Base-by-base conservation (phyloP, 306 rosid species). In the Prunus kanzakura region DNA sequence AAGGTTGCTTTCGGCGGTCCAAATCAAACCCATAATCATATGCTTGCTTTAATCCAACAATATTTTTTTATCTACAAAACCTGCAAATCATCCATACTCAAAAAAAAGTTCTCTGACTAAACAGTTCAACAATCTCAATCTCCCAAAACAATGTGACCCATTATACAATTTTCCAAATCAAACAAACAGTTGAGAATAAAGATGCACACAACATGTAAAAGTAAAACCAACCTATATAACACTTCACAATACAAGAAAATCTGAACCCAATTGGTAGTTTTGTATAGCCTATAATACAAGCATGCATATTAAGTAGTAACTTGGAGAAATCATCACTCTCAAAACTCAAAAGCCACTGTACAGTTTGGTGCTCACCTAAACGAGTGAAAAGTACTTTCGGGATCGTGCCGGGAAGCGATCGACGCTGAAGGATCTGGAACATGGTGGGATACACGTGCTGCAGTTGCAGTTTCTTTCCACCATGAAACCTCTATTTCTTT, bases 401-500 rank as follows among this genome's bases (percentile, higher is more conserved):
- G 82, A 79, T 86, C 81, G 47, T 81, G 86, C 14, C 69, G 83
- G 77, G 89, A 91, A 78, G 84, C 79, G 71, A 82, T 78, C 30
- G 22, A 13, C 9, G 83, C 77, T 32, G 88, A 80, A 60, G 85
- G 86, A 80, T 82, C 88, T 70, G 89, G 91, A 73, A 83, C 76
- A 50, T 82, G 88, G 64, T 67, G 84, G 11, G 91, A 89, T 65
- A 85, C 50, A 29, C 78, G 83, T 0, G 20, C 23, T 63, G 67
- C 22, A 52, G 58, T 64, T 27, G 88, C 91, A 35, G 89, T 80
- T 80, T 90, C 92, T 82, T 87, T 89, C 97, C 97, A 92, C 93
- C 97, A 88, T 12, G 88, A 83, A 72, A 68, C 75, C 87, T 91
- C 96, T 32, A 41, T 62, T 74, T 89, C 99, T 64, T 90, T 95